phyloP scores from a whole-genome alignment of 257 asterid species.

The Agastache rugosa region DNA sequence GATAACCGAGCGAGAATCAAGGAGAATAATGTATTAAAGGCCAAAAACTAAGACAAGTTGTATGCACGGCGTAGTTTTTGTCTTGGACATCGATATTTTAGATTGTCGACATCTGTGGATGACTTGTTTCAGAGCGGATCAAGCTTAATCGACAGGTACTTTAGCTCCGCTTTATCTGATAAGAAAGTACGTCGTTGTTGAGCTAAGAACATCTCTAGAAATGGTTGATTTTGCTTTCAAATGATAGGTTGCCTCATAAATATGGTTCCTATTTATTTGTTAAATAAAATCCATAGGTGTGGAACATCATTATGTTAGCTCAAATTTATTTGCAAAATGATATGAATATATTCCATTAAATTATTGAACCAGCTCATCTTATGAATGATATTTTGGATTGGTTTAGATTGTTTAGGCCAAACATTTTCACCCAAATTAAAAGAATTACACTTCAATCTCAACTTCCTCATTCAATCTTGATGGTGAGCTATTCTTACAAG shows the following conservation, averaged over 20 bases:
- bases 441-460: background rate
- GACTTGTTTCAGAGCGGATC: background rate
- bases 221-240: conserved; percentile 20
- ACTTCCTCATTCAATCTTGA: background rate
- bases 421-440: too few species aligned
- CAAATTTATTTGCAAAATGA: background rate
- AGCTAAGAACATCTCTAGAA: background rate
- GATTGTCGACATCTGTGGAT: background rate
- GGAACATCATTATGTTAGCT: background rate
- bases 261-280: background rate
- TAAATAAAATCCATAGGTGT: background rate
- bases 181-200: background rate
- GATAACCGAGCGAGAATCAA: conserved; percentile 94
- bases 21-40: conserved; percentile 79
- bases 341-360: background rate
- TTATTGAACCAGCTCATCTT: background rate
- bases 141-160: background rate
- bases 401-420: background rate
- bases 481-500: background rate
- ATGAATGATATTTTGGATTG: background rate
- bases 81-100: conserved; percentile 3
- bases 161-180: conserved; percentile 1
- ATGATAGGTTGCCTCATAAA: background rate
- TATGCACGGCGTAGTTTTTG: background rate
- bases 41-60: conserved; percentile 51